Conservation (phyloP, 768 basidiomycete species). For the Amanita brunnescens region DNA sequence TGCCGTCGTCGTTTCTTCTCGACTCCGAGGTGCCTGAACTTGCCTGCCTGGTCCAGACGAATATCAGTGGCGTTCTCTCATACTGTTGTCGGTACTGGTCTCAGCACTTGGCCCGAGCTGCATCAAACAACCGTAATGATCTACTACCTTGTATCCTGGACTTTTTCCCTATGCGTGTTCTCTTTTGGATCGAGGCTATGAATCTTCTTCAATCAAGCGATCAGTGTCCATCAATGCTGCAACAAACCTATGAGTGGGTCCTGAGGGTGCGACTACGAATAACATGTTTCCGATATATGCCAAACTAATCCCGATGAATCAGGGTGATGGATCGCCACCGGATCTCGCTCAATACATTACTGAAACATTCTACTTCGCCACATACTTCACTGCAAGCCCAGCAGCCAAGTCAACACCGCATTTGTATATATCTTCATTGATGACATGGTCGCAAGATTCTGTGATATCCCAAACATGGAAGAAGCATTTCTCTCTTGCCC, state of each 20-base stretch:
- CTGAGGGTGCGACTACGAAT: background rate
- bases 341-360: background rate
- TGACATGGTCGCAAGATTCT: constrained; percentile 13
- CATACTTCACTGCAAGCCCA: constrained; percentile 12
- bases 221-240: background rate
- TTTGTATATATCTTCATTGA: constrained; percentile 16
- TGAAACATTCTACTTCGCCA: constrained; percentile 12
- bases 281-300: background rate
- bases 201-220: background rate
- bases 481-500: background rate
- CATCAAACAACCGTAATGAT: background rate
- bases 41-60: background rate
- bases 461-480: background rate
- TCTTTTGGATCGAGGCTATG: constrained; percentile 9
- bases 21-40: background rate
- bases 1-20: background rate
- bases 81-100: background rate
- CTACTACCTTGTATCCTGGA: constrained; percentile 8
- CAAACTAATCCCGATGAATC: background rate
- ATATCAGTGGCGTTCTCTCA: background rate
- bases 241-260: background rate
- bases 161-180: constrained; percentile 4
- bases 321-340: background rate
- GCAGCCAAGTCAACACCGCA: constrained; percentile 15
- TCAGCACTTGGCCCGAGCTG: background rate